Percentiles rank a stretch among this genome's conserved stretches.
Conservation (phyloP, 2,329 filamentous ascomycete species). For the Penicillium fuscoglaucum region DNA sequence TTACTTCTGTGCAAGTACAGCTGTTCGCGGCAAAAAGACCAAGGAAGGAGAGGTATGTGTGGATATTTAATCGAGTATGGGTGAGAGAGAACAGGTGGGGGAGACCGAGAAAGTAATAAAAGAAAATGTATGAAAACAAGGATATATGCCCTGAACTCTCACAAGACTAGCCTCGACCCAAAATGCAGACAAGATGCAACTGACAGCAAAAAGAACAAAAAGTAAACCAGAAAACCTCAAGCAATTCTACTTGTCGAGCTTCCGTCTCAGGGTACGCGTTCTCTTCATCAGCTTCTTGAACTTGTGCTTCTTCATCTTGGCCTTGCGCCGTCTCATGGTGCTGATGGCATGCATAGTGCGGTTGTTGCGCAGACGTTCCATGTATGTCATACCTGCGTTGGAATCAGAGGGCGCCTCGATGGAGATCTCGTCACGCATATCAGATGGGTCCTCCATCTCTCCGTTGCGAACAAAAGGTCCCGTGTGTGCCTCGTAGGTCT, state of each 20-base stretch:
- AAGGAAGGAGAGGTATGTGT: conserved; percentile 14
- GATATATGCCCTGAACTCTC: conserved; percentile 25
- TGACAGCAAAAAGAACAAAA: conserved; percentile 15
- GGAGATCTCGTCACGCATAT: conserved; percentile 28
- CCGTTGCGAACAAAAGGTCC: conserved; percentile 49
- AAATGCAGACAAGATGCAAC: conserved; percentile 26
- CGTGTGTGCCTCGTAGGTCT: conserved; percentile 53
- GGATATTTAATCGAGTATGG: conserved; percentile 24
- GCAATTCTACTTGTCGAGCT: conserved; percentile 62
- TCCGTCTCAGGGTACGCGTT: conserved; percentile 84
- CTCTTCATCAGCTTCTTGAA: conserved; percentile 98
- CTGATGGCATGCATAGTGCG: conserved; percentile 75
- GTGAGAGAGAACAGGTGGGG: conserved; percentile 10
- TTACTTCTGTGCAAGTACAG: not conserved
- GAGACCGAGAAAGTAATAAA: conserved; percentile 15
- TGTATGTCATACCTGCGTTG: conserved; percentile 50
- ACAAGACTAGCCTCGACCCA: conserved; percentile 21
- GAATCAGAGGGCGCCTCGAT: conserved; percentile 59
- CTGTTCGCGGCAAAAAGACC: not conserved
- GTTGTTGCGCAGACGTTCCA: conserved; percentile 65
- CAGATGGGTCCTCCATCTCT: conserved; percentile 40
- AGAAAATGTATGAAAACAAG: conserved; percentile 18
- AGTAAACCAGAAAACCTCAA: conserved; percentile 14
- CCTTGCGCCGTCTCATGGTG: conserved; percentile 85
- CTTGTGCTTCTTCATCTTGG: conserved; percentile 99